phyloP scores from a whole-genome alignment of 2,329 filamentous ascomycete species.

The Pseudogymnoascus sp. region DNA sequence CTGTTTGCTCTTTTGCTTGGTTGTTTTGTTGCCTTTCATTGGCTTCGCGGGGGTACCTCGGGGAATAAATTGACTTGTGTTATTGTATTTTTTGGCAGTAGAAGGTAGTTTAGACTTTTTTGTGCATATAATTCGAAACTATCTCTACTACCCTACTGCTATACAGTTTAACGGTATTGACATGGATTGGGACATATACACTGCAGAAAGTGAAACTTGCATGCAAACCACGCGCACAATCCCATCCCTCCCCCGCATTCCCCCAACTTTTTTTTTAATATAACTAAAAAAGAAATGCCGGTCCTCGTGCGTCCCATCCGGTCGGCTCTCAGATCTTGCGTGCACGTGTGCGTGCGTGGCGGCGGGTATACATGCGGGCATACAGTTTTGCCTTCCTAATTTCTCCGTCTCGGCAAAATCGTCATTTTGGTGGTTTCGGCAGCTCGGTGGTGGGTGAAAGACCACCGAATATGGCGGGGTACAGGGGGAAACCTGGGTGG shows the following conservation, averaged over 20 bases:
- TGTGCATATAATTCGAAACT: not conserved
- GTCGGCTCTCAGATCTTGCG: not conserved
- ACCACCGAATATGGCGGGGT: not conserved
- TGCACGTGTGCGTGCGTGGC: not conserved
- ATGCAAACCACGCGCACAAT: not conserved
- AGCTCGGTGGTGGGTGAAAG: not conserved
- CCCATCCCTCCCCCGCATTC: not conserved
- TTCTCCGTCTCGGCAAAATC: slow-evolving; percentile 3
- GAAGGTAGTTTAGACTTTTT: not conserved
- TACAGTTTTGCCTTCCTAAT: not conserved
- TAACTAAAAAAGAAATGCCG: not conserved
- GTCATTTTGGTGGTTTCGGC: not conserved
- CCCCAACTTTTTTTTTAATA: not conserved
- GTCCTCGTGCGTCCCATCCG: not conserved
- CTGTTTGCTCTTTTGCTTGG: slow-evolving; percentile 13
- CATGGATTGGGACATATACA: not conserved
- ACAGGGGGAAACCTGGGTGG: not conserved
- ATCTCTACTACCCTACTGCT: not conserved
- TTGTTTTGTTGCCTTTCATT: not conserved
- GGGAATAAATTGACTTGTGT: not conserved
- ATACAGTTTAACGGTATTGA: not conserved
- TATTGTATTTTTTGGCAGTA: not conserved
- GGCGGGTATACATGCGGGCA: not conserved
- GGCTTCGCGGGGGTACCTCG: not conserved
- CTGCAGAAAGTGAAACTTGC: not conserved